phyloP scores from a whole-genome alignment of 495 filamentous ascomycete species.

The Aspergillus bridgeri region DNA sequence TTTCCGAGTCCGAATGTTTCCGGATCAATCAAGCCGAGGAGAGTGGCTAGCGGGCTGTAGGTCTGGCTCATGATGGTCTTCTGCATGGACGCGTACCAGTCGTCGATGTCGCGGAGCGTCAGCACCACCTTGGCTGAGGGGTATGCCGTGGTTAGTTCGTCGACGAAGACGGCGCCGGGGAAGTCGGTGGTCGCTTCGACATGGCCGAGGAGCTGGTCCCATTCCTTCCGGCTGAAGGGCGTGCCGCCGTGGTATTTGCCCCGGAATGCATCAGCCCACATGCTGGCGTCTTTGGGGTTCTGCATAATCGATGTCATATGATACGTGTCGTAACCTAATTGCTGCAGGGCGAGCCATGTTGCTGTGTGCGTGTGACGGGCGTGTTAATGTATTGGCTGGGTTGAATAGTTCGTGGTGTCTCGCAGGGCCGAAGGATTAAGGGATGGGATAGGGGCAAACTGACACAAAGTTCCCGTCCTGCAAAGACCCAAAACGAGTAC shows the following conservation, averaged over 20 bases:
- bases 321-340: slow-evolving; percentile 19
- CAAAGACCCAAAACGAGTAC: slow-evolving; percentile 15
- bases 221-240: slow-evolving; percentile 47
- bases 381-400: background rate
- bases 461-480: slow-evolving; percentile 17
- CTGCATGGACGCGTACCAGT: slow-evolving; percentile 41
- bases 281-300: slow-evolving; percentile 39
- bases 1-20: slow-evolving; percentile 17
- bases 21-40: slow-evolving; percentile 15
- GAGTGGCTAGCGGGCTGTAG: slow-evolving; percentile 11
- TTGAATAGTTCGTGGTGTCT: background rate
- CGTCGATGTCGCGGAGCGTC: slow-evolving; percentile 34
- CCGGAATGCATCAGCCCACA: slow-evolving; percentile 51
- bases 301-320: slow-evolving; percentile 19
- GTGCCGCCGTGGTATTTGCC: slow-evolving; percentile 46
- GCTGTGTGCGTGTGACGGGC: slow-evolving; percentile 6
- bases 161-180: slow-evolving; percentile 37
- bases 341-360: slow-evolving; percentile 14
- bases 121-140: slow-evolving; percentile 45
- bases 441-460: background rate
- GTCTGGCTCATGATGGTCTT: slow-evolving; percentile 30
- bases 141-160: slow-evolving; percentile 37
- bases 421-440: background rate
- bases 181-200: slow-evolving; percentile 36
- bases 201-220: slow-evolving; percentile 51